Evolutionary conservation across 208 protist species (phyloP).

Genomic region (Trypanosoma caninum): DNA sequence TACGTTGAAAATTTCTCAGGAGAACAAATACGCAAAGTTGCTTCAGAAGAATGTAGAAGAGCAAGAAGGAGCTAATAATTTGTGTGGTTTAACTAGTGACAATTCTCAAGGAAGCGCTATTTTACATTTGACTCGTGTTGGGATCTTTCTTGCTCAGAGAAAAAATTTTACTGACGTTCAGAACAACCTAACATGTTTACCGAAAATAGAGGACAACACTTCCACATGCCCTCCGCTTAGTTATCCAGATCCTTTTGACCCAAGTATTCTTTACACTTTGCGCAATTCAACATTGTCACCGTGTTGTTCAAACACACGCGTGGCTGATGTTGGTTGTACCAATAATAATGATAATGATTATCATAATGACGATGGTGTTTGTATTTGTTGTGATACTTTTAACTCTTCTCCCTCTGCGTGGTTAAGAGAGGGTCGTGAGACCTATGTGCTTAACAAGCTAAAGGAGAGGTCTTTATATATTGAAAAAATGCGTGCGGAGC

Average conservation of each 20-base stretch:
- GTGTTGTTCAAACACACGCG: not conserved
- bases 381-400: no score
- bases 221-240: not conserved
- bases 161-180: not conserved
- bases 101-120: not conserved
- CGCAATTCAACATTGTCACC: not conserved
- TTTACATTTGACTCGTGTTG: not conserved
- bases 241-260: constrained; percentile 1
- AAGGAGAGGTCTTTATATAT: constrained; percentile 19
- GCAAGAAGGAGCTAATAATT: not conserved
- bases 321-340: not conserved
- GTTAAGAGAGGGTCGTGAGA: constrained; percentile 16
- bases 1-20: not conserved
- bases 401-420: no score
- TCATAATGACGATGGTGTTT: not conserved
- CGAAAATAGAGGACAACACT: not conserved
- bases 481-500: constrained; percentile 13
- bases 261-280: not conserved
- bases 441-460: constrained; percentile 20
- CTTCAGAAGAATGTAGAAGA: not conserved
- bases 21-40: constrained; percentile 6
- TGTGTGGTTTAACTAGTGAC: not conserved
- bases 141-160: not conserved
- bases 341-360: not conserved
- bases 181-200: not conserved